These are phyloP conservation scores for Pisolithus orientalis DNA, from an alignment of 768 basidiomycete species.

Conservation along the genomic window DNA sequence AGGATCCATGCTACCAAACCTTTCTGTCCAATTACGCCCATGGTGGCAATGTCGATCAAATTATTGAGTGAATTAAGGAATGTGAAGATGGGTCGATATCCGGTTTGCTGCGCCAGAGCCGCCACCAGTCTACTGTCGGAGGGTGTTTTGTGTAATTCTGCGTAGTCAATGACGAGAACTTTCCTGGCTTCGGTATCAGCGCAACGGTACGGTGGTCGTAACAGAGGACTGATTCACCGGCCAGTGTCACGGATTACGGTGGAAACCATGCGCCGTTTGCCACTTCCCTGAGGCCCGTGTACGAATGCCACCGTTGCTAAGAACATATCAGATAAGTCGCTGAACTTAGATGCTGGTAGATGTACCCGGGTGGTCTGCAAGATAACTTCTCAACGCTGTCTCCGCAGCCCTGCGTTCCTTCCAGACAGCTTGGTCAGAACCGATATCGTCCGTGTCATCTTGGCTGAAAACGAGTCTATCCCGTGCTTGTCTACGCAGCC, in stretches of 20 bases:
- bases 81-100: conserved; percentile 86
- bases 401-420: conserved; percentile 80
- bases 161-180: conserved; percentile 78
- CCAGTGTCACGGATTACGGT: conserved; percentile 44
- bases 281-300: conserved; percentile 80
- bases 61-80: conserved; percentile 76
- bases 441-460: conserved; percentile 11
- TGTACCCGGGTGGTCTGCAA: conserved; percentile 72
- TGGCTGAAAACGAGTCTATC: conserved; percentile 37
- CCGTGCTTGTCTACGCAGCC: conserved; percentile 60
- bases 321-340: conserved; percentile 4
- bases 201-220: neutral
- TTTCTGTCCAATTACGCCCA: conserved; percentile 96
- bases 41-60: conserved; percentile 85
- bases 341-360: neutral
- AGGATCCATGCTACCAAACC: conserved; percentile 33
- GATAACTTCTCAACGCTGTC: conserved; percentile 57
- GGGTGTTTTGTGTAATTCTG: conserved; percentile 58
- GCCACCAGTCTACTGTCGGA: conserved; percentile 66
- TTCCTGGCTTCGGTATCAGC: conserved; percentile 38
- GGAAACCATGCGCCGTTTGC: conserved; percentile 59
- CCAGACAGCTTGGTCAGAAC: conserved; percentile 52
- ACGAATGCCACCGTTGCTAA: conserved; percentile 71
- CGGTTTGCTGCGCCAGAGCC: conserved; percentile 72
- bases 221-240: conserved; percentile 33